Base-by-base conservation (phyloP, 805 yeast species). In the Ogataea naganishii region DNA sequence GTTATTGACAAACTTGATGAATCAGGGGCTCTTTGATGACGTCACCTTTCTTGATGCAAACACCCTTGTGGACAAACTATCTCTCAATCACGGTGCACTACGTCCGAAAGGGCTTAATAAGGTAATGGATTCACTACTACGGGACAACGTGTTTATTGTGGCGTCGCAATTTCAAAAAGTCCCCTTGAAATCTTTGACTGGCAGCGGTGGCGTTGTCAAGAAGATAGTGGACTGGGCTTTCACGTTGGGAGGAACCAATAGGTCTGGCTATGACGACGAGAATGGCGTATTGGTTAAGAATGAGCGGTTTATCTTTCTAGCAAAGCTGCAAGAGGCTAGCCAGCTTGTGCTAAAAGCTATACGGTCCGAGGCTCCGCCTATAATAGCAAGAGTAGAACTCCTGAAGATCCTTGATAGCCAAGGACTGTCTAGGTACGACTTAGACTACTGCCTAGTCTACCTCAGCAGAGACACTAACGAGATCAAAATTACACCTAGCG, bases 1-100 rank as follows among this genome's bases (percentile, higher is more conserved):
- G 5, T 51, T 62, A 8, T 42, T 69, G 7, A 29, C 40, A 14
- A 47, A 46, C 14, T 46, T 60, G 11, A 31, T 48, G 4, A 23
- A 29, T 4, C 20, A 39, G 6, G 47, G 41, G 7, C 40, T 45
- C 5, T 53, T 62, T 24, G 39, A 35, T 2, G 53, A 53, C 31
- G 18, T 26, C n/a, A 37, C 49, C 9, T 36, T 44, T 23, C 31
- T 52, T 21, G 43, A 42, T 14, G 39, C 45, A 15, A 36, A 40
- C 20, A 25, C 22, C 1, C 12, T 53, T 6, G 32, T 36, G 4
- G 24, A 30, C 0, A 32, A 28, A 12, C 29, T 51, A 5, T 33
- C 37, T 4, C 24, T 50, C n/a, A n/a, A n/a, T n/a, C n/a, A n/a
- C n/a, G n/a, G n/a, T n/a, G n/a, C n/a, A n/a, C n/a, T n/a, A n/a